A percentile compares a stretch with the other conserved stretches of the same genome.
phyloP scores from a whole-genome alignment of 169 alveolate species.

The Plasmodium malariae region DNA sequence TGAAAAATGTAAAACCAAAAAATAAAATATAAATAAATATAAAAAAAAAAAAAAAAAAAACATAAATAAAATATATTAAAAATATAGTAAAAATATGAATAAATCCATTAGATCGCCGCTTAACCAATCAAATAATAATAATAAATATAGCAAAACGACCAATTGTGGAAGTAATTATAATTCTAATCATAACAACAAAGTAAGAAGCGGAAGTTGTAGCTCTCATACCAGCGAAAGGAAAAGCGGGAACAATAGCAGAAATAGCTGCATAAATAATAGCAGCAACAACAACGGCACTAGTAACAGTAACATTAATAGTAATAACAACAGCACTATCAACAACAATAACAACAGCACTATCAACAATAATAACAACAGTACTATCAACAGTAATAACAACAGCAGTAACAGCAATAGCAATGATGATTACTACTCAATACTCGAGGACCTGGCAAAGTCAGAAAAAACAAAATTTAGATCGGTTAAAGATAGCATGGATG shows the following conservation, averaged over 20 bases:
- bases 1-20: neutral
- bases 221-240: neutral
- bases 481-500: slow-evolving; percentile 70
- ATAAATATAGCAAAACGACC: neutral
- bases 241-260: neutral
- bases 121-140: slow-evolving; percentile 28
- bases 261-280: neutral
- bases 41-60: neutral
- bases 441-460: slow-evolving; percentile 47
- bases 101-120: slow-evolving; percentile 6
- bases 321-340: neutral
- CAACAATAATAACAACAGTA: neutral
- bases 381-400: neutral
- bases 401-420: neutral
- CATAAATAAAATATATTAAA: neutral
- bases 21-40: neutral
- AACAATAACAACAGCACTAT: neutral
- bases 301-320: neutral
- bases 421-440: slow-evolving; percentile 50
- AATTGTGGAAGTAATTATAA: neutral
- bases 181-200: neutral
- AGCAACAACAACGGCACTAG: neutral
- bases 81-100: slow-evolving; percentile 32
- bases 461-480: slow-evolving; percentile 50
- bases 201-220: neutral